A percentile compares a stretch with the other conserved stretches of the same genome.
These are phyloP conservation scores for Podaxis mareebaensis DNA, from an alignment of 768 basidiomycete genomes.

Conservation along the genomic window DNA sequence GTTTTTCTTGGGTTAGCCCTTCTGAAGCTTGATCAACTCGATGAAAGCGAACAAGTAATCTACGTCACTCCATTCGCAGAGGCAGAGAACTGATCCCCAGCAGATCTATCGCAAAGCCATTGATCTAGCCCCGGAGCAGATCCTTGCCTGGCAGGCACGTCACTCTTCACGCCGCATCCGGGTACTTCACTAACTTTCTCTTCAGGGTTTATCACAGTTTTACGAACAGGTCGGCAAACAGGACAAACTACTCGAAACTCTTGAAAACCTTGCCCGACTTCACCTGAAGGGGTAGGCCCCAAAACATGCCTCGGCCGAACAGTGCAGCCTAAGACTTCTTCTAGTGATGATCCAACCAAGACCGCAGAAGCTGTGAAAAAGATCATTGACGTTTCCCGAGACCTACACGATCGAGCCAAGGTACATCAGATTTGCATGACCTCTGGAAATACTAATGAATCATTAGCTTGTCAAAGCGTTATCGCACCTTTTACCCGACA, in stretches of 20 bases:
- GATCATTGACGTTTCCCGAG: conserved; percentile 49
- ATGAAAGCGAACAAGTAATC: conserved; percentile 84
- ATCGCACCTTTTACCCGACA: conserved; percentile 72
- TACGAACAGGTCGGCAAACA: conserved; percentile 67
- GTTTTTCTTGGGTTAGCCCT: conserved; percentile 84
- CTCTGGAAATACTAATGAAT: conserved; percentile 5
- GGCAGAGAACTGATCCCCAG: conserved; percentile 18
- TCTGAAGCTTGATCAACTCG: conserved; percentile 69
- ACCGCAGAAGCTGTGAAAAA: conserved; percentile 83
- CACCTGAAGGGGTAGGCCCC: conserved; percentile 57
- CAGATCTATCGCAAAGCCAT: conserved; percentile 84
- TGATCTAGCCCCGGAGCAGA: conserved; percentile 61
- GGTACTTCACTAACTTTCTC: conserved; percentile 3
- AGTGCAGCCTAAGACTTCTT: background rate
- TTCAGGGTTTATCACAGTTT: conserved; percentile 71
- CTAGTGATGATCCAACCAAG: conserved; percentile 73
- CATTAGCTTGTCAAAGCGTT: conserved; percentile 67
- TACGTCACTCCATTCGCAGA: conserved; percentile 18
- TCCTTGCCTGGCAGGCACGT: conserved; percentile 83
- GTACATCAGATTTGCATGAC: conserved; percentile 34
- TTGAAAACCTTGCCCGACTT: conserved; percentile 58
- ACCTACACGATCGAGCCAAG: conserved; percentile 51
- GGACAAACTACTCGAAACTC: conserved; percentile 53
- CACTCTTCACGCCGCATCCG: conserved; percentile 20
- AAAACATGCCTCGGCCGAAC: background rate